Evolutionary conservation across 371 early-diverging fungal species (phyloP).

Genomic region (Mortierella sp.): DNA sequence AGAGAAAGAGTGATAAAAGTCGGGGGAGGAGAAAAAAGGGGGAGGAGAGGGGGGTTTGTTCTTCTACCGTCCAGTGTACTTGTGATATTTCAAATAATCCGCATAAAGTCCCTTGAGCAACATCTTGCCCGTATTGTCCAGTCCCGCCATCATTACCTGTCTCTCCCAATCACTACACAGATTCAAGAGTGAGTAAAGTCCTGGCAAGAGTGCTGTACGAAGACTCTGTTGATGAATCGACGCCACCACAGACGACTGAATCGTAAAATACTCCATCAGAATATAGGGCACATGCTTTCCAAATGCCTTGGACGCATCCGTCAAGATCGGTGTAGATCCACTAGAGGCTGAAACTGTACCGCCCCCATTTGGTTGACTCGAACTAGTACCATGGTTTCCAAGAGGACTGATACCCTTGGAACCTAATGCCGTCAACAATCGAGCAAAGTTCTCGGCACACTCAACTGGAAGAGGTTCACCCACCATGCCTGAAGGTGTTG

Average conservation of each 20-base stretch:
- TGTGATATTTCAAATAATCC: conserved; percentile 68
- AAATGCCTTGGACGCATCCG: conserved; percentile 62
- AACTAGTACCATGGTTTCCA: conserved; percentile 7
- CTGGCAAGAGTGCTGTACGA: conserved; percentile 67
- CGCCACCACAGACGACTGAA: conserved; percentile 69
- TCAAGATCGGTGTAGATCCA: conserved; percentile 23
- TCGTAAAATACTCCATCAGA: conserved; percentile 70
- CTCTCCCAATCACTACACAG: conserved; percentile 75
- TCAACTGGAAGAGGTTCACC: conserved; percentile 61
- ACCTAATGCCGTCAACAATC: conserved; percentile 63
- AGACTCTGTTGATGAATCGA: conserved; percentile 60
- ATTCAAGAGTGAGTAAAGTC: conserved; percentile 75
- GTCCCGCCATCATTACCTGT: conserved; percentile 69
- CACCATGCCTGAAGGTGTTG: neutral
- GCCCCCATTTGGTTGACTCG: conserved; percentile 20
- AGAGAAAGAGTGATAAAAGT: no score
- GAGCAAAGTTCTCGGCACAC: conserved; percentile 64
- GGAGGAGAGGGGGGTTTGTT: no score
- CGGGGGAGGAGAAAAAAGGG: no score
- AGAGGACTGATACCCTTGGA: conserved; percentile 35
- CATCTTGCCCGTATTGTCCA: conserved; percentile 68
- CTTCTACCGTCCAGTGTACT: conserved; percentile 70
- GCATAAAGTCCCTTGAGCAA: conserved; percentile 66
- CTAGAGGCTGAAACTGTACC: conserved; percentile 17
- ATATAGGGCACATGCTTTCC: conserved; percentile 77